Base-by-base conservation (phyloP, 1,284 basidiomycete genomes). In the Amylostereum areolatum region DNA sequence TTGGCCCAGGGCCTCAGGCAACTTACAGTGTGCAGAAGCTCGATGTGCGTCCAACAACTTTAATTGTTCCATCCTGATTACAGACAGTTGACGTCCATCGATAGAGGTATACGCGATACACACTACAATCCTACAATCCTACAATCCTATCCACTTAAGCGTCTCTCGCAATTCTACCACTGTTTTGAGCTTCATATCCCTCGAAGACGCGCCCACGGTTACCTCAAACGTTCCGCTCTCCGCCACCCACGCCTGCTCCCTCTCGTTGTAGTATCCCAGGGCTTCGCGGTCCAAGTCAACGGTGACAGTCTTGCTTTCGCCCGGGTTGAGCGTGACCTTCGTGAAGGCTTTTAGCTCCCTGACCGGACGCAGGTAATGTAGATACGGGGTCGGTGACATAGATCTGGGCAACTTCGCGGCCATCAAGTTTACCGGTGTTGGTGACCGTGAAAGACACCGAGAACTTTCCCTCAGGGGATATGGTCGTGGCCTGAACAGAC, bases 391-490 rank as follows among this genome's bases (percentile, higher is more conserved):
- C 75, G 5, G 77, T 68, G 30, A 88, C 67, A 61, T 88, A 90
- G 11, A 86, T 52, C 62, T 89, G 85, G 3, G 80, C 77, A 43
- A 83, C 77, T 58, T 86, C 80, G 2, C 81, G 82, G 3, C 86
- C 87, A 1, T 60, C 46, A 10, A 75, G 55, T 0, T 60, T 49
- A 1, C 85, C 85, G 1, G 71, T 75, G 65, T 89, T 90, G 49
- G 62, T 73, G 46, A 86, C 67, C 0, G 62, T 70, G 47, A 81
- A 67, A 11, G 69, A 62, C 11, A 81, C 64, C 5, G 58, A 52
- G 39, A 66, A 57, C 25, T 63, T 59, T 12, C 64, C 66, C 10
- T 63, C 55, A 10, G 65, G 47, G 8, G 62, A 52, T 10, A 61
- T 57, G 8, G 55, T 59, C 18, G 70, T 68, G 40, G 66, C 55